These are phyloP conservation scores for Diplocarpon mali DNA, from an alignment of 2,329 filamentous ascomycete species.

Conservation along the genomic window DNA sequence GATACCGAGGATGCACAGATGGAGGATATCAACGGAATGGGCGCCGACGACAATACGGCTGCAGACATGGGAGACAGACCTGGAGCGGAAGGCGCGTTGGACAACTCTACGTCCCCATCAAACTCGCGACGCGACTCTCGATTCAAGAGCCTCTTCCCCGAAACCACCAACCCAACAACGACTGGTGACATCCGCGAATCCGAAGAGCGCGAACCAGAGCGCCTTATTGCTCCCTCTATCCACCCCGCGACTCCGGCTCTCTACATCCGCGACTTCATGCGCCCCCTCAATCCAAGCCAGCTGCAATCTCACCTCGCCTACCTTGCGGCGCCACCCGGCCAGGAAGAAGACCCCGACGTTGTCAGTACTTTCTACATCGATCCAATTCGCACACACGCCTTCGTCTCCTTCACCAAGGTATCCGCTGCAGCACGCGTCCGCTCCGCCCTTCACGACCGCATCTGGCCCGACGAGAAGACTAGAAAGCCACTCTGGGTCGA, in stretches of 20 bases:
- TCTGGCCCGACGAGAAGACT: slow-evolving; percentile 81
- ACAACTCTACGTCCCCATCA: slow-evolving; percentile 1
- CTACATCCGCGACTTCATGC: slow-evolving; percentile 86
- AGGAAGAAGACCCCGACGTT: slow-evolving; percentile 39
- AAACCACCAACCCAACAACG: slow-evolving; percentile 5
- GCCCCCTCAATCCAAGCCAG: slow-evolving; percentile 60
- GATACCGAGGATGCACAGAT: slow-evolving; percentile 11
- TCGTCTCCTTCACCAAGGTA: slow-evolving; percentile 59
- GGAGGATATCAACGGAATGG: slow-evolving; percentile 9
- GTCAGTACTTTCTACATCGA: slow-evolving; percentile 70
- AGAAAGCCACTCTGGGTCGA: slow-evolving; percentile 81
- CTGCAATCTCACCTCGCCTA: slow-evolving; percentile 59
- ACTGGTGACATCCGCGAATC: slow-evolving; percentile 11
- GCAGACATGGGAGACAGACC: not conserved
- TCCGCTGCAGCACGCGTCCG: slow-evolving; percentile 68
- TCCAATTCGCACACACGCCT: slow-evolving; percentile 76
- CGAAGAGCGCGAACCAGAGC: slow-evolving; percentile 20
- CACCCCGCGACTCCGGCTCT: slow-evolving; percentile 67
- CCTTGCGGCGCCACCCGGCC: slow-evolving; percentile 51
- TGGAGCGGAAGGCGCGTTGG: slow-evolving; percentile 2
- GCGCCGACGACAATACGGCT: slow-evolving; percentile 2
- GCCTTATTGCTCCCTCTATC: slow-evolving; percentile 41
- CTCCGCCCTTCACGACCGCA: slow-evolving; percentile 59
- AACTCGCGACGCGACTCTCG: slow-evolving; percentile 29
- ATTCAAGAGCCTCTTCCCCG: slow-evolving; percentile 35